These are phyloP conservation scores for Cylindricascospora bacillispora DNA, from an alignment of 1,139 yeast species.

Conservation along the genomic window DNA sequence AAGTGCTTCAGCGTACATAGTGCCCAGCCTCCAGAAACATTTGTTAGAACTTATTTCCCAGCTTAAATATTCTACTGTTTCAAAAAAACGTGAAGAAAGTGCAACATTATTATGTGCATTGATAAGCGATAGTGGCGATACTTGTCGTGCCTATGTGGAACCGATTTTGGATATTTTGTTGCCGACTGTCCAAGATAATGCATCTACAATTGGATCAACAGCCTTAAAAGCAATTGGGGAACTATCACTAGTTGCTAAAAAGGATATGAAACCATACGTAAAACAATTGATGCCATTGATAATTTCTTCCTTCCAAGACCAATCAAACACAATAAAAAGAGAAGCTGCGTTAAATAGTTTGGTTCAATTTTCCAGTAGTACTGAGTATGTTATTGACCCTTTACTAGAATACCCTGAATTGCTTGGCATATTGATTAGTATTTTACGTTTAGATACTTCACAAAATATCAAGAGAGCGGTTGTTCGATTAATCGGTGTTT, in stretches of 20 bases:
- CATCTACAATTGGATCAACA: conserved; percentile 74
- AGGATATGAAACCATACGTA: conserved; percentile 61
- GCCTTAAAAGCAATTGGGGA: conserved; percentile 87
- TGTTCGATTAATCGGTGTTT: conserved; percentile 74
- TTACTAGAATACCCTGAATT: conserved; percentile 82
- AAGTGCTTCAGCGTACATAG: conserved; percentile 90
- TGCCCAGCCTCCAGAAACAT: conserved; percentile 81
- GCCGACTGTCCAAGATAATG: conserved; percentile 60
- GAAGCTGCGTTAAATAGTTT: conserved; percentile 82
- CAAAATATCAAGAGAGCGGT: conserved; percentile 71
- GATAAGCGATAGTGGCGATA: conserved; percentile 64
- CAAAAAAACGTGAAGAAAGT: conserved; percentile 78
- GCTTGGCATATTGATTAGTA: conserved; percentile 66
- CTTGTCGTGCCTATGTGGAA: conserved; percentile 79
- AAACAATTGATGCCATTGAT: conserved; percentile 76
- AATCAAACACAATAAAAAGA: conserved; percentile 71
- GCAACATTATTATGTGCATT: conserved; percentile 63
- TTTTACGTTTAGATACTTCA: conserved; percentile 69
- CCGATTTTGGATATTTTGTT: conserved; percentile 77
- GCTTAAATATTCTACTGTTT: conserved; percentile 62
- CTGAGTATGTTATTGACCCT: conserved; percentile 94
- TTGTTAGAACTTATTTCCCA: conserved; percentile 76
- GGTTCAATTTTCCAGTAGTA: conserved; percentile 79
- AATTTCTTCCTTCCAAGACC: conserved; percentile 82
- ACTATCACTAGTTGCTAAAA: conserved; percentile 78